Evolutionary conservation across 305 asterid species (phyloP), one percentile per base, ranked within the genome.

Genomic region (Rubia peregrina): DNA sequence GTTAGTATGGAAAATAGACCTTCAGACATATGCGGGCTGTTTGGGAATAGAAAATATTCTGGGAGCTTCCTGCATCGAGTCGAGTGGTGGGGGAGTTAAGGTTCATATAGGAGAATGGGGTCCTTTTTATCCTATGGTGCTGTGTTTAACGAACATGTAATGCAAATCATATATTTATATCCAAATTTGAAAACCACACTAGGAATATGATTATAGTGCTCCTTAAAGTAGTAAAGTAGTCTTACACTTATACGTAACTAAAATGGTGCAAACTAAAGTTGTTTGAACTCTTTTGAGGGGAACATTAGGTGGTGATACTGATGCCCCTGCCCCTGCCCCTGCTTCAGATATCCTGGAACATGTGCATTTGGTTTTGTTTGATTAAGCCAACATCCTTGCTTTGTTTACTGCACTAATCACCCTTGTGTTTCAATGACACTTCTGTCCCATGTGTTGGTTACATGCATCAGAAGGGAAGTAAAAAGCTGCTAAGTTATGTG

Each of bases 401-500:
- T 63, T 63, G 41, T 26, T 70, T 26, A 38, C 60, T 40, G 12
- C 26, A 24, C 33, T 49, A 21, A 26, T 51, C 61, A 43, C 24
- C 36, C 63, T 70, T 12, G 51, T 65, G 46, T 53, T 62, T 24
- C 33, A 55, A 17, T 75, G 68, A 56, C 40, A 57, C 63, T 53
- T 43, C 17, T 49, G 19, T 63, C 55, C 42, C 22, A 72, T 44
- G 74, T 61, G 69, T 71, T 60, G 21, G 53, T 57, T 75, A 78
- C 81, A 79, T 71, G 78, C 79, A 63, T 71, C 83, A 65, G 82
- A 84, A 77, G 77, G 69, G 73, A 80, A 73, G 78, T 74, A 56
- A 75, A 72, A 80, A 78, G 81, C 80, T 78, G 85, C 82, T 88
- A 84, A 87, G 83, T 78, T 81, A 77, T 81, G 82, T 80, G 67